These are phyloP conservation scores for Podochytrium sp. DNA, from an alignment of 192 early-diverging fungal species.

Conservation along the genomic window DNA sequence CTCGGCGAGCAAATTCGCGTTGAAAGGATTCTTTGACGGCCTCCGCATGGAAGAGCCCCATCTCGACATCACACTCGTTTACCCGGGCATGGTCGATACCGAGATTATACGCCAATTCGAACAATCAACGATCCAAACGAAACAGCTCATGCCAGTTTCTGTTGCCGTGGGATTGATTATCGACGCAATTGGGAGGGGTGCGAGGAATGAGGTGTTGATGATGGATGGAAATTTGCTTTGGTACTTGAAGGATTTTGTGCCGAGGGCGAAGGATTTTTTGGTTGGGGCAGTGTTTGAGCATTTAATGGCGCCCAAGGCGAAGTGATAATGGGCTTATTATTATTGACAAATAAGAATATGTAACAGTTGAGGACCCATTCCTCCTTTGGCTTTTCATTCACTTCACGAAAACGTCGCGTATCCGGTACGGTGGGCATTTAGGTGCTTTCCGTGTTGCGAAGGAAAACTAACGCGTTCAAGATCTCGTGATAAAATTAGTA, in stretches of 20 bases:
- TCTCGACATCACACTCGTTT: conserved; percentile 64
- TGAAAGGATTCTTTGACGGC: conserved; percentile 79
- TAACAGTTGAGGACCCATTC: too few relatives aligned
- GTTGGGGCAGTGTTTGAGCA: too few relatives aligned
- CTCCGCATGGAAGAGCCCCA: conserved; percentile 72
- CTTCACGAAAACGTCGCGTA: too few relatives aligned
- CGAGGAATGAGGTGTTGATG: conserved; percentile 1
- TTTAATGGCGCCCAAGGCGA: too few relatives aligned
- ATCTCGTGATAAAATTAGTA: too few relatives aligned
- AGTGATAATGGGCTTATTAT: too few relatives aligned
- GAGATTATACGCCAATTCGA: conserved; percentile 11
- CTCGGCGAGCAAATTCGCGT: conserved; percentile 77
- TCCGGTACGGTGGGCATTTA: too few relatives aligned
- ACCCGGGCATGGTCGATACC: conserved; percentile 77
- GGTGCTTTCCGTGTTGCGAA: too few relatives aligned
- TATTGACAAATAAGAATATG: too few relatives aligned
- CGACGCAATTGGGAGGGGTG: not conserved
- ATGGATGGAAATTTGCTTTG: conserved; percentile 9
- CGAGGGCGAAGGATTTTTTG: not conserved
- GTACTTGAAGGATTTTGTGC: conserved; percentile 24
- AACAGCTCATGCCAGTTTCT: not conserved
- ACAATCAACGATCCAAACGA: not conserved
- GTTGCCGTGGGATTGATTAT: conserved; percentile 19
- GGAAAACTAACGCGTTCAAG: too few relatives aligned
- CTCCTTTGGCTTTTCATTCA: too few relatives aligned